phyloP scores from a whole-genome alignment of 441 rosid genomes.

The Arabidopsis hybrid region DNA sequence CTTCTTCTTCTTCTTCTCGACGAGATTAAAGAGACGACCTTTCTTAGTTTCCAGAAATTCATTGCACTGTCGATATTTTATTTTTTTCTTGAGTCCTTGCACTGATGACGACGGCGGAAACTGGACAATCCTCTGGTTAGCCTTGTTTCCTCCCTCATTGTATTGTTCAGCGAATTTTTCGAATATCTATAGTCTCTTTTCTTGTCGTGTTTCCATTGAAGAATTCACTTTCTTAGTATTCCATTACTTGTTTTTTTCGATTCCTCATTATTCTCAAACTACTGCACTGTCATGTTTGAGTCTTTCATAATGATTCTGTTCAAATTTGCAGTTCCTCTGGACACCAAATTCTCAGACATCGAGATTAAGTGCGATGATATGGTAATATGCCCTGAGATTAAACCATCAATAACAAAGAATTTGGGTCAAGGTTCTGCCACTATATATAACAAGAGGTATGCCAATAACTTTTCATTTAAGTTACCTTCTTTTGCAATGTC shows the following conservation, averaged over 20 bases:
- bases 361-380: conserved; percentile 66
- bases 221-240: too few species aligned
- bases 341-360: conserved; percentile 66
- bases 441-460: conserved; percentile 75
- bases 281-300: background rate
- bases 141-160: too few species aligned
- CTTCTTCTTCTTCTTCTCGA: background rate
- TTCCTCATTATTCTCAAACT: too few species aligned
- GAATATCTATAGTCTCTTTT: too few species aligned
- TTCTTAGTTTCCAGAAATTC: background rate
- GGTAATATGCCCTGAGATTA: conserved; percentile 64
- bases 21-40: too few species aligned
- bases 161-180: too few species aligned
- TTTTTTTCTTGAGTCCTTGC: too few species aligned
- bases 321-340: conserved; percentile 67
- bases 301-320: conserved; percentile 24
- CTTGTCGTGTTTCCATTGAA: background rate
- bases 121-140: conserved; percentile 57
- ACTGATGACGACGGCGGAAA: conserved; percentile 47
- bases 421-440: conserved; percentile 62
- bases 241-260: too few species aligned
- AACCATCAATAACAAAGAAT: conserved; percentile 64
- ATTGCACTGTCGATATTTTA: too few species aligned
- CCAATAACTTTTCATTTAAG: background rate
- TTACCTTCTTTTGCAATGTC: background rate